Percentiles rank a stretch among this genome's conserved stretches.
These are phyloP conservation scores for Mortierella sp. DNA, from an alignment of 371 early-diverging fungal species.

Conservation along the genomic window DNA sequence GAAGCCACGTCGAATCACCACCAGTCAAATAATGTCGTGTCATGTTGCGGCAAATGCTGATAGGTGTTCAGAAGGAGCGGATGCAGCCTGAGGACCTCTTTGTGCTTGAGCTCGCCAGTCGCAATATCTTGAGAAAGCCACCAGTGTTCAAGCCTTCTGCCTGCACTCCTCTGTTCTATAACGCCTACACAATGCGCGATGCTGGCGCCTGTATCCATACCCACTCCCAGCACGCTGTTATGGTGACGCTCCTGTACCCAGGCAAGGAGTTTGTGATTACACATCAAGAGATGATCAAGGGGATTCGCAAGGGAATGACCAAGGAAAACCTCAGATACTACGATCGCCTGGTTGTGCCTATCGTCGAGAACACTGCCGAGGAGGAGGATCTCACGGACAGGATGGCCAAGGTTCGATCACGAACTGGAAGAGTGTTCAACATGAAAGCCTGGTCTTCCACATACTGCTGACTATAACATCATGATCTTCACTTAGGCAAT, in stretches of 20 bases:
- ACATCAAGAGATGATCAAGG: constrained; percentile 99
- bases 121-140: constrained; percentile 78
- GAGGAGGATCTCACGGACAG: constrained; percentile 93
- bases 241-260: constrained; percentile 86
- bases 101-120: constrained; percentile 75
- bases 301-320: constrained; percentile 85
- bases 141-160: constrained; percentile 79
- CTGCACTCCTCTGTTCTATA: constrained; percentile 96
- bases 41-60: neutral
- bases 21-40: too few species aligned
- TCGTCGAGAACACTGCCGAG: constrained; percentile 95
- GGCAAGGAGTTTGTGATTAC: constrained; percentile 84
- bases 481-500: constrained; percentile 82
- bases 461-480: too few species aligned
- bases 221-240: constrained; percentile 95
- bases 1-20: too few species aligned
- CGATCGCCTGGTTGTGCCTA: constrained; percentile 93
- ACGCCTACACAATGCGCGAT: constrained; percentile 87
- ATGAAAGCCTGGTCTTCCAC: too few species aligned
- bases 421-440: too few species aligned
- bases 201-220: constrained; percentile 98
- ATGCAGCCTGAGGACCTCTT: constrained; percentile 88
- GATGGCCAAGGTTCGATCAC: constrained; percentile 80
- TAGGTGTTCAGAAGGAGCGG: constrained; percentile 96
- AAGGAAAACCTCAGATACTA: constrained; percentile 74